Evolutionary conservation across 257 asterid genomes (phyloP), one percentile per base, ranked within the genome.

Genomic region (Eucommia ulmoides): DNA sequence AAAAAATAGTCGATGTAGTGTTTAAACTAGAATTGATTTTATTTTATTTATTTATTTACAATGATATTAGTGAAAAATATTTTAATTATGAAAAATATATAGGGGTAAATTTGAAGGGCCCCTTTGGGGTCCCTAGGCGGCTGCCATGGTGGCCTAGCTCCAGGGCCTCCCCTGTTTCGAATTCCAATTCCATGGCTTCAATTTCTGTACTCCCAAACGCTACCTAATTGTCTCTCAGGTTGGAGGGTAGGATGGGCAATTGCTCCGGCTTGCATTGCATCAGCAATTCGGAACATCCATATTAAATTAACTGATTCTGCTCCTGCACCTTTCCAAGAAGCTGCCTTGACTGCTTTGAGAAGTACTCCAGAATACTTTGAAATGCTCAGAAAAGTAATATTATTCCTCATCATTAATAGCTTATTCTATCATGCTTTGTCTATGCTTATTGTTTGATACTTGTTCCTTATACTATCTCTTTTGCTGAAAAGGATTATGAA

Each of bases 221-320:
- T n/a, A n/a, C n/a, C n/a, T n/a, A n/a, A n/a, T n/a, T n/a, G 17
- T 38, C 45, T 38, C 18, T 57, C 48, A 88, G 97, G 97, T 48
- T 88, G 97, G 97, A 80, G 97, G 74, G 61, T 88, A 65, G 97
- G 97, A 52, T 88, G 95, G 95, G 95, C 94, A 15, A 68, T 79
- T 54, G 88, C 83, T 29, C 84, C 95, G 1, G 22, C 92, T 59
- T 66, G 64, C 72, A 65, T 84, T 42, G 89, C 95, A 58, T 79
- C 89, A 25, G 94, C 94, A 19, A 64, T 88, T 55, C 60, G 82
- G 66, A 84, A 88, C 65, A 82, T 88, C 64, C 97, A 84, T 54
- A 38, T 68, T 42, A 79, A 58, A 56, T 42, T 88, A 29, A 72
- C 88, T 26, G 97, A 88, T 71, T 77, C 78, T 61, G 89, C 97